These are phyloP conservation scores for Apiospora phragmitis DNA, from an alignment of 2,329 filamentous ascomycete species.

Conservation along the genomic window DNA sequence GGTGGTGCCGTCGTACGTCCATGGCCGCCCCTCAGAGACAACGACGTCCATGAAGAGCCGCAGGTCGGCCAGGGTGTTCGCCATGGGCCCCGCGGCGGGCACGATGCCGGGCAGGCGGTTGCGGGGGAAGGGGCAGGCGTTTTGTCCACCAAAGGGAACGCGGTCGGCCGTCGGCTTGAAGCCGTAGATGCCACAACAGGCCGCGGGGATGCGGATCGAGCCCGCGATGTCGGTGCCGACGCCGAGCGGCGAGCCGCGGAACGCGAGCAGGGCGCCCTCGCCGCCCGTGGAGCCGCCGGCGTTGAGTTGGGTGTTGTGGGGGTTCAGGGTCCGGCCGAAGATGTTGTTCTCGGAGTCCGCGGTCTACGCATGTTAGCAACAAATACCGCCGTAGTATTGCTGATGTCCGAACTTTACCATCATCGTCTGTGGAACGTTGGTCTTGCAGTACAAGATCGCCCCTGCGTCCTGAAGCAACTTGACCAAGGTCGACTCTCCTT, in stretches of 20 bases:
- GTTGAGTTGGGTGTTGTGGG: constrained; percentile 32
- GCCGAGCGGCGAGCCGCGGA: constrained; percentile 20
- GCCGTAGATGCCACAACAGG: constrained; percentile 32
- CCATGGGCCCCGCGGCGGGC: constrained; percentile 44
- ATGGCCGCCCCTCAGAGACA: constrained; percentile 42
- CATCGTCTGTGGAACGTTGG: constrained; percentile 55
- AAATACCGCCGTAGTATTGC: neutral
- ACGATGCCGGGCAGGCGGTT: constrained; percentile 28
- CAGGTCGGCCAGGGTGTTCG: constrained; percentile 40
- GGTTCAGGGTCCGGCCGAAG: constrained; percentile 41
- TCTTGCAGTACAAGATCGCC: constrained; percentile 53
- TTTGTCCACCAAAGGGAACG: neutral
- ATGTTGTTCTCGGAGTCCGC: constrained; percentile 42
- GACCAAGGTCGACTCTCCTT: constrained; percentile 35
- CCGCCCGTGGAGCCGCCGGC: constrained; percentile 39
- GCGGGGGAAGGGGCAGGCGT: neutral
- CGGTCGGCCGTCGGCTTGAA: constrained; percentile 27
- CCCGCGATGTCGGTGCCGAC: constrained; percentile 27
- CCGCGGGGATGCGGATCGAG: constrained; percentile 31
- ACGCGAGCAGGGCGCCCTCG: constrained; percentile 22
- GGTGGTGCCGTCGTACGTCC: constrained; percentile 43
- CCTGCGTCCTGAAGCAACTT: constrained; percentile 43
- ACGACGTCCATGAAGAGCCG: constrained; percentile 39
- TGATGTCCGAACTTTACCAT: constrained; percentile 30
- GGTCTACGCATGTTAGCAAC: constrained; percentile 14